phyloP scores from a whole-genome alignment of 2,329 filamentous ascomycete genomes.

The Venturia asperata region DNA sequence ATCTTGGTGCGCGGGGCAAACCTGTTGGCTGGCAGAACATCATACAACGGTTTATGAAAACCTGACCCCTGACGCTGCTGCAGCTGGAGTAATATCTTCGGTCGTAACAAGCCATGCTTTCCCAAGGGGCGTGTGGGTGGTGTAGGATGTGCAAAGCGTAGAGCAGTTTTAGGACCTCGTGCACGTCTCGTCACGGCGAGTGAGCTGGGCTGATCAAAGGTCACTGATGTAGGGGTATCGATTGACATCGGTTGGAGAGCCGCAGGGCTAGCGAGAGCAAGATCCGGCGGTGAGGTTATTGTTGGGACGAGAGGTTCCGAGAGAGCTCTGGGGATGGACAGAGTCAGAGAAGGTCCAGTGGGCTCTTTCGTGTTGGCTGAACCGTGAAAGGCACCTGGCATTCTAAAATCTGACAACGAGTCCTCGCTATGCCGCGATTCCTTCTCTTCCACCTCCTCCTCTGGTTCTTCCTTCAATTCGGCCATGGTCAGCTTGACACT shows the following conservation, averaged over 20 bases:
- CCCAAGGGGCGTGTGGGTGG: conserved; percentile 42
- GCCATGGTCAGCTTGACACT: conserved; percentile 18
- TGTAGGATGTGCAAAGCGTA: conserved; percentile 61
- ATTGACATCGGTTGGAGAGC: background rate
- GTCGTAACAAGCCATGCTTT: conserved; percentile 41
- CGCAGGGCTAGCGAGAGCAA: background rate
- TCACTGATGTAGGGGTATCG: background rate
- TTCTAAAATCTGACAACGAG: conserved; percentile 8
- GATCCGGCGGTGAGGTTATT: background rate
- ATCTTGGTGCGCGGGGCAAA: conserved; percentile 41
- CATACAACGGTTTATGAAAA: conserved; percentile 61
- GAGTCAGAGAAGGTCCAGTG: background rate
- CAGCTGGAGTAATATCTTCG: conserved; percentile 63
- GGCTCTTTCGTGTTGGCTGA: background rate
- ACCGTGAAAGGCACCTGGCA: conserved; percentile 19
- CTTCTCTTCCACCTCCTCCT: conserved; percentile 18
- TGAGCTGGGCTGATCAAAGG: background rate
- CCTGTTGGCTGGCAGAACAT: conserved; percentile 64
- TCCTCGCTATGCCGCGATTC: conserved; percentile 3
- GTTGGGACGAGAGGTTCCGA: background rate
- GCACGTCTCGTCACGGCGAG: conserved; percentile 20
- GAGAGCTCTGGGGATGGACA: background rate
- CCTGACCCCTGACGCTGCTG: conserved; percentile 56
- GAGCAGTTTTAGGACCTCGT: conserved; percentile 54
- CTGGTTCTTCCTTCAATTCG: conserved; percentile 18